phyloP scores from a whole-genome alignment of 202 grass and related monocot species.

The Zizania palustris region DNA sequence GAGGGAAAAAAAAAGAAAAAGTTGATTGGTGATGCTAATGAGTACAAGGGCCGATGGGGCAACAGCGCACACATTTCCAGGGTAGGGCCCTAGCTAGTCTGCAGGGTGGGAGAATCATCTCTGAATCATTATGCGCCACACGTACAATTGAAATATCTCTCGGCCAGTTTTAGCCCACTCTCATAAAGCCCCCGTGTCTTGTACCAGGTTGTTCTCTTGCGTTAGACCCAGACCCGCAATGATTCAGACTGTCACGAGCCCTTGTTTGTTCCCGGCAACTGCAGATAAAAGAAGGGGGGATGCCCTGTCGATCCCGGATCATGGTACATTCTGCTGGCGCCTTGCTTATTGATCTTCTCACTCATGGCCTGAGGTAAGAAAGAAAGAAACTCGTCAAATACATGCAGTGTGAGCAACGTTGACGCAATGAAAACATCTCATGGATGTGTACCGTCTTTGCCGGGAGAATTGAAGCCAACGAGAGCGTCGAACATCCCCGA shows the following conservation, averaged over 20 bases:
- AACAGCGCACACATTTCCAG: background rate
- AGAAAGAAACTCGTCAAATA: background rate
- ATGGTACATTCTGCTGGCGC: background rate
- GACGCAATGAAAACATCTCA: background rate
- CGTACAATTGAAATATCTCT: constrained; percentile 10
- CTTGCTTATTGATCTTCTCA: background rate
- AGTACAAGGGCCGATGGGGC: background rate
- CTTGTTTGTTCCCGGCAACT: constrained; percentile 34
- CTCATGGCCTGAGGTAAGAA: background rate
- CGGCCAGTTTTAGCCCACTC: background rate
- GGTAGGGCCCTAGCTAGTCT: background rate
- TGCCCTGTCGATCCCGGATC: constrained; percentile 8
- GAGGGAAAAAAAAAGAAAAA: too few species aligned
- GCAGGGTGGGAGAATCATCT: background rate
- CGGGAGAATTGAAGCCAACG: too few species aligned
- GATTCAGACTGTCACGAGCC: constrained; percentile 33
- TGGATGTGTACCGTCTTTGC: too few species aligned
- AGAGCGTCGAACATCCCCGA: too few species aligned
- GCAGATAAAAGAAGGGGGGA: background rate
- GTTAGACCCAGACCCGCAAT: background rate
- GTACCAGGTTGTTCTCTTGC: background rate
- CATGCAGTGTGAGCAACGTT: background rate
- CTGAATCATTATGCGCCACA: constrained; percentile 17
- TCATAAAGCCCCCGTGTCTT: constrained; percentile 1
- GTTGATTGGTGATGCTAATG: too few species aligned